These are phyloP conservation scores for Pholiota microspora DNA, from an alignment of 768 basidiomycete species.

Conservation along the genomic window DNA sequence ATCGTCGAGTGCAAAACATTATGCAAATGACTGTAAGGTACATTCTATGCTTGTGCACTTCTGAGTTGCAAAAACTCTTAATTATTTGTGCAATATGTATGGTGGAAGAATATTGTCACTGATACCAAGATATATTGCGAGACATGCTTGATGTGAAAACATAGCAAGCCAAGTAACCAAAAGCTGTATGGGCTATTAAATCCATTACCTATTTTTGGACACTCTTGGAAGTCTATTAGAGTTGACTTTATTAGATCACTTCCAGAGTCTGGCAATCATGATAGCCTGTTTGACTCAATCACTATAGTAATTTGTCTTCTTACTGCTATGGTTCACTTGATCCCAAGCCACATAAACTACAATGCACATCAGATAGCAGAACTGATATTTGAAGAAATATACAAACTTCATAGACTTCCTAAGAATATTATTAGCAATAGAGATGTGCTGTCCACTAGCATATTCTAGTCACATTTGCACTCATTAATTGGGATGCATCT, in stretches of 20 bases:
- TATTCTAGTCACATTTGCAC: not conserved
- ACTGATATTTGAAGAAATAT: not conserved
- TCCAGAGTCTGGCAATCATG: not conserved
- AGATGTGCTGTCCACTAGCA: not conserved
- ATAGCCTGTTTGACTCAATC: not conserved
- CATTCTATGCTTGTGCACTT: not conserved
- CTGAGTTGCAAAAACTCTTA: not conserved
- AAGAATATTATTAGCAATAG: not conserved
- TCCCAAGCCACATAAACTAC: not conserved
- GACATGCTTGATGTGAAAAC: not conserved
- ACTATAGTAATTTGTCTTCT: not conserved
- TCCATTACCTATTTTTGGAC: too few species aligned
- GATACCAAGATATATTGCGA: not conserved
- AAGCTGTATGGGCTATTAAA: too few species aligned
- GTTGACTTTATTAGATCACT: not conserved
- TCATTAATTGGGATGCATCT: not conserved
- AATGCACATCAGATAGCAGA: not conserved
- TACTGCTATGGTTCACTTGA: not conserved
- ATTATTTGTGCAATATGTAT: not conserved
- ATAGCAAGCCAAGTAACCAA: too few species aligned
- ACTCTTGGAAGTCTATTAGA: not conserved
- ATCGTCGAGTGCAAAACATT: not conserved
- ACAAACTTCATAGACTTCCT: not conserved
- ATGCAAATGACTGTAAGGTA: not conserved
- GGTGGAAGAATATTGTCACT: not conserved